phyloP scores from a whole-genome alignment of 768 basidiomycete species.

The Hygrophorus pudorinus region DNA sequence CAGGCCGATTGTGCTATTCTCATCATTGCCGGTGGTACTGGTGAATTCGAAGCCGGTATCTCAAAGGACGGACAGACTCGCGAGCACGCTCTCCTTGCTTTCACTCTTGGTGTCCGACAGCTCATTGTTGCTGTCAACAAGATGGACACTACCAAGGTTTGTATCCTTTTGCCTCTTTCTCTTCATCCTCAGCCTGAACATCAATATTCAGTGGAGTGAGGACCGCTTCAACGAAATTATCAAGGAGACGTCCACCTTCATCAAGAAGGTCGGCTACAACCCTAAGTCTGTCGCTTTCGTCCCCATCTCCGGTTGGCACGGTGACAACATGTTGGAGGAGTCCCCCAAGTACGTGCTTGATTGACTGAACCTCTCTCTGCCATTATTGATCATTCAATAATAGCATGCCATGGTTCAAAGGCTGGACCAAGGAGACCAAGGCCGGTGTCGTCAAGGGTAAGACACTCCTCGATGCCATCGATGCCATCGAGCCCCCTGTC shows the following conservation, averaged over 20 bases:
- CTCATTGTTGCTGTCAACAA: slow-evolving; percentile 99
- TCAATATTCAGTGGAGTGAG: slow-evolving; percentile 77
- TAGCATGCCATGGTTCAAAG: slow-evolving; percentile 99
- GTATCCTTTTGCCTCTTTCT: slow-evolving; percentile 8
- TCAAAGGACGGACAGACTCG: slow-evolving; percentile 99
- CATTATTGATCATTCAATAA: slow-evolving; percentile 12
- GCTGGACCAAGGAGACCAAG: slow-evolving; percentile 98
- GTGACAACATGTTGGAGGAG: slow-evolving; percentile 99
- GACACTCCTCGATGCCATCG: slow-evolving; percentile 99
- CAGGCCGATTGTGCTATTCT: slow-evolving; percentile 99
- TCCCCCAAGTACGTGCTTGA: slow-evolving; percentile 65
- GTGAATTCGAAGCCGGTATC: slow-evolving; percentile 99
- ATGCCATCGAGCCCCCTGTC: slow-evolving; percentile 95
- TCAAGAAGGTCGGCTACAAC: slow-evolving; percentile 99
- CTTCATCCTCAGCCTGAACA: slow-evolving; percentile 3
- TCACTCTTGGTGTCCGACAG: slow-evolving; percentile 99
- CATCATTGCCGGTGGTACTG: slow-evolving; percentile 98
- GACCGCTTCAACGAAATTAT: slow-evolving; percentile 99
- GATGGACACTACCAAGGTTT: slow-evolving; percentile 98
- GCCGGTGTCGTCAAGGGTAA: slow-evolving; percentile 90
- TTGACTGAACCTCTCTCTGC: neutral
- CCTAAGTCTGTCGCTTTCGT: slow-evolving; percentile 98
- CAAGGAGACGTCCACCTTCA: slow-evolving; percentile 96
- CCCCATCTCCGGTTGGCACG: slow-evolving; percentile 99
- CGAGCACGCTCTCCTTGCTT: slow-evolving; percentile 99